Percentiles rank a stretch among this genome's conserved stretches.
Conservation (phyloP, 495 filamentous ascomycete species). For the Penicillium longicatenatum region DNA sequence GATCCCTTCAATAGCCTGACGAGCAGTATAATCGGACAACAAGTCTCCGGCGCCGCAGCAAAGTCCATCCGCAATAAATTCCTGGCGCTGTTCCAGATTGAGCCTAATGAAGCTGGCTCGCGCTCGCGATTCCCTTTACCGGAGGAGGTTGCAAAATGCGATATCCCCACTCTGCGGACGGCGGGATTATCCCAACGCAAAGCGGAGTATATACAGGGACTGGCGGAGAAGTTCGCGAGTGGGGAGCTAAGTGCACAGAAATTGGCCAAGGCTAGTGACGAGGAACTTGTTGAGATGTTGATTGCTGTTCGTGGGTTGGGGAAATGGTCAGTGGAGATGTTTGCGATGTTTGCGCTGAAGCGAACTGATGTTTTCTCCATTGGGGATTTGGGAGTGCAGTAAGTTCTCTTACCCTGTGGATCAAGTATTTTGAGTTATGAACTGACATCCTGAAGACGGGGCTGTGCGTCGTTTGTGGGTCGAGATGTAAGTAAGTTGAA, state of each 20-base stretch:
- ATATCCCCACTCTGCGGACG: constrained; percentile 68
- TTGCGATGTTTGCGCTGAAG: constrained; percentile 89
- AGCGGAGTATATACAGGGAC: constrained; percentile 87
- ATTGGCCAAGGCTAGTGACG: constrained; percentile 76
- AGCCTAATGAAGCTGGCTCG: constrained; percentile 7
- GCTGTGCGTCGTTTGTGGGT: constrained; percentile 87
- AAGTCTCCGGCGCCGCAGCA: constrained; percentile 91
- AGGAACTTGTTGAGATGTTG: constrained; percentile 78
- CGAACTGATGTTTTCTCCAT: constrained; percentile 90
- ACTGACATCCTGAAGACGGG: constrained; percentile 53
- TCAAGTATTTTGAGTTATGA: not conserved
- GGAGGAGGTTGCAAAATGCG: constrained; percentile 60
- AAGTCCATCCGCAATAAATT: constrained; percentile 86
- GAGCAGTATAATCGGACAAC: constrained; percentile 90
- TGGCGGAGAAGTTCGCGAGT: constrained; percentile 76
- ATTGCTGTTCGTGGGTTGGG: constrained; percentile 87
- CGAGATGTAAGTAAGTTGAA: constrained; percentile 83
- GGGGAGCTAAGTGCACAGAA: constrained; percentile 75
- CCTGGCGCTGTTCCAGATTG: constrained; percentile 66
- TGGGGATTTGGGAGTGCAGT: constrained; percentile 93
- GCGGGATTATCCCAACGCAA: constrained; percentile 90
- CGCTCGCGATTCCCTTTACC: constrained; percentile 71
- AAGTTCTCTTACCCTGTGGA: constrained; percentile 28
- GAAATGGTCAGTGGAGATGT: constrained; percentile 95
- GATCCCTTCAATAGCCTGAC: constrained; percentile 84